Evolutionary conservation across 129 eudicot genomes (phyloP).

Genomic region (Ambrosia trifida): DNA sequence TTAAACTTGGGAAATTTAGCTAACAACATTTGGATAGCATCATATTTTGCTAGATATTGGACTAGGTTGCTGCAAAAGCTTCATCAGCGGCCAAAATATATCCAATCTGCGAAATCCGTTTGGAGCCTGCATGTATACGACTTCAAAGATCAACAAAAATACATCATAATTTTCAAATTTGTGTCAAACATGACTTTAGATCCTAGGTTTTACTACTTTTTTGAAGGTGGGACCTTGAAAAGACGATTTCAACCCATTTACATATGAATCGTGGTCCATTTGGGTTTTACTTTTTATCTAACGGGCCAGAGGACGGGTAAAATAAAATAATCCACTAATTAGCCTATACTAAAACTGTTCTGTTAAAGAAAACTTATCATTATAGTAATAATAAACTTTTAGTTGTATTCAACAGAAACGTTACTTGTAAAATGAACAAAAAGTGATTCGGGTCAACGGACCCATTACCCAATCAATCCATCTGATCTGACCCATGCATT

Average conservation of each 20-base stretch:
- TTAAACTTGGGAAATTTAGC: conserved; percentile 2
- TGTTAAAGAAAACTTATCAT: background rate
- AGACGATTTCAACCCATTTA: background rate
- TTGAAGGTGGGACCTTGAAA: background rate
- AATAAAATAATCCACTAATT: background rate
- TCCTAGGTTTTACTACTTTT: background rate
- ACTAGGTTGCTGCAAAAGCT: conserved; percentile 57
- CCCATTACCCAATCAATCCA: background rate
- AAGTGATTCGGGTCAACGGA: background rate
- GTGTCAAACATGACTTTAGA: background rate
- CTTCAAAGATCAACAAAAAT: conserved; percentile 8
- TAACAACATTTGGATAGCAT: conserved; percentile 11
- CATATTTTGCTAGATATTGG: conserved; percentile 48
- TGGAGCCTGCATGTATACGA: conserved; percentile 54
- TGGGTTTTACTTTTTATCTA: background rate
- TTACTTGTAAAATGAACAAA: background rate
- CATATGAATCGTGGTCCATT: background rate
- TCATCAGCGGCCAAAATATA: conserved; percentile 96
- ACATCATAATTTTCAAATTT: background rate
- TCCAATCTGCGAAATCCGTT: conserved; percentile 75
- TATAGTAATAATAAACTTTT: background rate
- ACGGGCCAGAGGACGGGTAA: background rate
- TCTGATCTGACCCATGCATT: background rate
- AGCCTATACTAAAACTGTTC: background rate
- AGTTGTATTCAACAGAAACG: background rate